Evolutionary conservation across 441 rosid species (phyloP).

Genomic region (Daphne laureola): DNA sequence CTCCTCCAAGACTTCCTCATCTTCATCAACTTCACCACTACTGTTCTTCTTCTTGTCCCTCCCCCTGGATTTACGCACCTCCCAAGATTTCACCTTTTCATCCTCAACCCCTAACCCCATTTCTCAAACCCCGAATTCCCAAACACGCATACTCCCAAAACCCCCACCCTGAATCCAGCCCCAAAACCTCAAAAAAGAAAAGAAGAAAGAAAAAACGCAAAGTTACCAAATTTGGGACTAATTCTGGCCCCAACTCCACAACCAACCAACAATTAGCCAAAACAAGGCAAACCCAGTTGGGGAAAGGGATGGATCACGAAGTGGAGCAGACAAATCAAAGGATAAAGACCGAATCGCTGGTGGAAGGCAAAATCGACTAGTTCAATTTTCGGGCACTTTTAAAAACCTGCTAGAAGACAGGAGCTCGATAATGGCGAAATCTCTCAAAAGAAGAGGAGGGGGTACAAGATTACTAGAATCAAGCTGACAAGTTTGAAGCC

Average conservation of each 20-base stretch:
- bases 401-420: too few relatives aligned
- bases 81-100: constrained; percentile 37
- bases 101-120: constrained; percentile 38
- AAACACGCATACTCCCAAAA: constrained; percentile 29
- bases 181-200: constrained; percentile 17
- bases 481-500: constrained; percentile 19
- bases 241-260: constrained; percentile 13
- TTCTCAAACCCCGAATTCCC: constrained; percentile 28
- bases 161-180: constrained; percentile 7
- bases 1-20: constrained; percentile 23
- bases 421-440: constrained; percentile 5
- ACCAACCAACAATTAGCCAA: constrained; percentile 3
- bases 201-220: constrained; percentile 17
- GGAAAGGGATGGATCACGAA: constrained; percentile 2
- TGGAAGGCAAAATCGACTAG: not conserved
- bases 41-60: constrained; percentile 41
- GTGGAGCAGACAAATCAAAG: constrained; percentile 21
- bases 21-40: constrained; percentile 21
- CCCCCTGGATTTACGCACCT: constrained; percentile 35
- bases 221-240: constrained; percentile 7
- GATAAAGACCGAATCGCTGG: not conserved
- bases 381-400: too few relatives aligned
- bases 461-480: constrained; percentile 12
- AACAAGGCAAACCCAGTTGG: constrained; percentile 18
- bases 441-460: constrained; percentile 15